These are phyloP conservation scores for Sphaerostilbella broomeana DNA, from an alignment of 2,329 filamentous ascomycete species.

Conservation along the genomic window DNA sequence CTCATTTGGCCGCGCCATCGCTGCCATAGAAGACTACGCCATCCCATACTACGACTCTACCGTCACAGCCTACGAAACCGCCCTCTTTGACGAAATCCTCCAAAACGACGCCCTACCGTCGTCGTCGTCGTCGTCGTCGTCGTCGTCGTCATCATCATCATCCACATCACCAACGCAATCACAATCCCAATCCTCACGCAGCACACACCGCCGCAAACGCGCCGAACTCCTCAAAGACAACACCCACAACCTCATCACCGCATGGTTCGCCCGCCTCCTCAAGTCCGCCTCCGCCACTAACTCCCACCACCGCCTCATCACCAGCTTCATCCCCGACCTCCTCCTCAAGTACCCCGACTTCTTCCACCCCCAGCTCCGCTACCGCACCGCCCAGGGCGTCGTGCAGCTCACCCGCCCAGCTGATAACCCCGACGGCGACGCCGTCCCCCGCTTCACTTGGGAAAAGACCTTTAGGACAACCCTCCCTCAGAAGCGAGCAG, in stretches of 20 bases:
- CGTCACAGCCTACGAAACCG: slow-evolving; percentile 20
- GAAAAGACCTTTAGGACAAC: slow-evolving; percentile 18
- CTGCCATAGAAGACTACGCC: slow-evolving; percentile 33
- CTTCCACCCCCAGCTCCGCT: slow-evolving; percentile 24
- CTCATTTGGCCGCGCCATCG: slow-evolving; percentile 26
- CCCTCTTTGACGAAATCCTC: slow-evolving; percentile 29
- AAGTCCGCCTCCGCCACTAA: slow-evolving; percentile 19
- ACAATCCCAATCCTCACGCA: slow-evolving; percentile 10
- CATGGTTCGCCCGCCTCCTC: slow-evolving; percentile 24
- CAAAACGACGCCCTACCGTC: slow-evolving; percentile 18
- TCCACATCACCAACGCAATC: neutral
- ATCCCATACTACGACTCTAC: slow-evolving; percentile 32
- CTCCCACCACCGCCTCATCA: slow-evolving; percentile 7
- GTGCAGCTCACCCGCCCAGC: slow-evolving; percentile 21
- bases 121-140: slow-evolving; percentile 1
- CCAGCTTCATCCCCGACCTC: slow-evolving; percentile 29
- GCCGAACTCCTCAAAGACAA: slow-evolving; percentile 28
- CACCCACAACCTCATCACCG: slow-evolving; percentile 24
- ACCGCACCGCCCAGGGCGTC: slow-evolving; percentile 28
- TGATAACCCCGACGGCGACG: slow-evolving; percentile 12
- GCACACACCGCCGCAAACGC: slow-evolving; percentile 21
- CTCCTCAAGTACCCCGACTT: slow-evolving; percentile 30
- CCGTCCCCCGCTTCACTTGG: slow-evolving; percentile 20
- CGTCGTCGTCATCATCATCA: slow-evolving; percentile 6
- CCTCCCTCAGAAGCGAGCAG: slow-evolving; percentile 21